Base-by-base conservation (phyloP, 2,329 filamentous ascomycete species). In the Arthrobotrys entomopaga region DNA sequence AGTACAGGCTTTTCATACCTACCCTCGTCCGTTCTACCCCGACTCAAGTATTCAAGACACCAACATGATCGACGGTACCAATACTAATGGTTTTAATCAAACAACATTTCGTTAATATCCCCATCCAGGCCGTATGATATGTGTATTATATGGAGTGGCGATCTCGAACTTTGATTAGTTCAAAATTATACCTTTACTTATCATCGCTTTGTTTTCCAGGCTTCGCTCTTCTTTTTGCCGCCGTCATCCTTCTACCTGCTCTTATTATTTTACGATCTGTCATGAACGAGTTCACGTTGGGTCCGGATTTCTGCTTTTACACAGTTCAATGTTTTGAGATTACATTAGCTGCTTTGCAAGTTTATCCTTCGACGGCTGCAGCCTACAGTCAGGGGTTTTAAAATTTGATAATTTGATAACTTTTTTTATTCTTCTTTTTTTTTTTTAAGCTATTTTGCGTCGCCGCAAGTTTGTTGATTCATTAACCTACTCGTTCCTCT, bases 281-380 rank as follows among this genome's bases (percentile, higher is more conserved):
- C 54, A n/a, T 72, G 58, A 49, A 72, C 53, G 59, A 69, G 22
- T 43, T 52, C 38, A 69, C 24, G 34, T 57, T 56, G 49, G 65
- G 24, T 48, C 54, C 3, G 56, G 65, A 40, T 3, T 40, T 53
- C 20, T n/a, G 34, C 24, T 69, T 50, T 48, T 34, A n/a, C 24
- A 48, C 22, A 40, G 40, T 46, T 42, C 48, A 40, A 56, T 26
- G 48, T 50, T 50, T 56, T 38, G 48, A 29, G 34, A 43, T 54
- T 40, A 40, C n/a, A 22, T 29, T 50, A 19, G 46, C 46, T 49
- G 46, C 8, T 20, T 11, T 11, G 16, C 43, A 11, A 3, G 3
- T 19, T 49, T 50, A 22, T 22, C 16, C 40, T 26, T n/a, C 52
- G 38, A 40, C n/a, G 7, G 13, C 29, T 13, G 16, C 24, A 8